Evolutionary conservation across 2,329 filamentous ascomycete genomes (phyloP), one percentile per base, ranked within the genome.

Genomic region (Teratosphaeria destructans): DNA sequence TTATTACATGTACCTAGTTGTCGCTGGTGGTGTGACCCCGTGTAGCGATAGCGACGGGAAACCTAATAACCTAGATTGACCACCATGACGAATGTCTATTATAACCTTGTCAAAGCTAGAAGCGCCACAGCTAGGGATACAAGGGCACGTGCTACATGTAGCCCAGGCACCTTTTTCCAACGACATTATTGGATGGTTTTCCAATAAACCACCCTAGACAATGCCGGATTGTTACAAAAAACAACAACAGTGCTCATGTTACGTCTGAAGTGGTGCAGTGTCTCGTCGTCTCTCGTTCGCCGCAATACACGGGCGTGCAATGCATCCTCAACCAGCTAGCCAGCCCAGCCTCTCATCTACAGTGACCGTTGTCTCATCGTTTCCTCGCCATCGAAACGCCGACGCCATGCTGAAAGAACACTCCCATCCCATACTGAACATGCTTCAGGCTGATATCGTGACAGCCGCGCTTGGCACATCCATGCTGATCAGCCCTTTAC

Each of bases 371-470:
- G 5, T 19, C 23, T 23, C 2, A 26, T 49, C 43, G 11, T 23
- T 23, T 2, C 23, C 23, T 23, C 7, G 43, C 43, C 43, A 49
- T 16, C 32, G 12, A 67, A 23, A 69, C 67, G 66, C 67, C 67
- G 55, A 68, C 67, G 67, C 67, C 56, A 54, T 58, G 56, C 56
- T 58, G 54, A 43, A 58, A 54, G 23, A 35, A 54, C 27, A 32
- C 52, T 5, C 32, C 52, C 55, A 56, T 16, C 32, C 16, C 55
- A 27, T 37, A 43, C 26, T 54, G 27, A 11, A 12, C 26, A 29
- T 16, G 23, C 0, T 23, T 37, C 8, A 54, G 23, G 10, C 26
- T 32, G 7, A 32, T 16, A 54, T 29, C 14, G 27, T 32, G 29
- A 54, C 14, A 32, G 29, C 43, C 43, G 43, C 43, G 43, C 43